Evolutionary conservation across 495 filamentous ascomycete genomes (phyloP).

Genomic region (Aspergillus baeticus): DNA sequence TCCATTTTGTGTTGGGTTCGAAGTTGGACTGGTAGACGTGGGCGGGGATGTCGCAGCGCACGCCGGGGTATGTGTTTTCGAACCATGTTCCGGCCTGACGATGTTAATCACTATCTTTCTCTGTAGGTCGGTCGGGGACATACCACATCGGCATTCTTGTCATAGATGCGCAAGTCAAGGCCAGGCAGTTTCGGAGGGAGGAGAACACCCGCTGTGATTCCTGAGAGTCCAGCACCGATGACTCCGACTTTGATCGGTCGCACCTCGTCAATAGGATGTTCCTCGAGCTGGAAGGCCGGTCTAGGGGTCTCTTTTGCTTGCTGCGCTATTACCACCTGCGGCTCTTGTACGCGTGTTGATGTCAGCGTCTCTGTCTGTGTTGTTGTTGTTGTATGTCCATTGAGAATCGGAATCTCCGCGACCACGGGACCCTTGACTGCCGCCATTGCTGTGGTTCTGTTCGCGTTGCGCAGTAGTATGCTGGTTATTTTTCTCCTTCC

Average conservation of each 20-base stretch:
- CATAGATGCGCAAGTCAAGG: constrained; percentile 52
- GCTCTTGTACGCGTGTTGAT: no score
- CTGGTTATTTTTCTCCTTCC: neutral
- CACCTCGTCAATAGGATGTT: constrained; percentile 41
- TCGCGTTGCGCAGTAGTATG: no score
- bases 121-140: constrained; percentile 8
- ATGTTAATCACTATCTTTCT: no score
- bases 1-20: constrained; percentile 65
- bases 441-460: constrained; percentile 10
- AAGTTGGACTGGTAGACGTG: constrained; percentile 71
- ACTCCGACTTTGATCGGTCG: constrained; percentile 49
- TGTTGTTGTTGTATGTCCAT: neutral
- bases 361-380: no score
- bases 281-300: constrained; percentile 34
- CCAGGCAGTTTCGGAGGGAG: constrained; percentile 51
- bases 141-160: constrained; percentile 57
- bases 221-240: constrained; percentile 52
- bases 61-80: constrained; percentile 59
- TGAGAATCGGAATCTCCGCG: neutral
- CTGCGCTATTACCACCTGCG: no score
- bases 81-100: constrained; percentile 26
- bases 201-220: constrained; percentile 48
- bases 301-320: no score
- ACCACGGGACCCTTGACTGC: constrained; percentile 8
- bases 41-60: constrained; percentile 65